Evolutionary conservation across 2,329 filamentous ascomycete species (phyloP), one percentile per base, ranked within the genome.

Genomic region (Lasiodiplodia theobromae): DNA sequence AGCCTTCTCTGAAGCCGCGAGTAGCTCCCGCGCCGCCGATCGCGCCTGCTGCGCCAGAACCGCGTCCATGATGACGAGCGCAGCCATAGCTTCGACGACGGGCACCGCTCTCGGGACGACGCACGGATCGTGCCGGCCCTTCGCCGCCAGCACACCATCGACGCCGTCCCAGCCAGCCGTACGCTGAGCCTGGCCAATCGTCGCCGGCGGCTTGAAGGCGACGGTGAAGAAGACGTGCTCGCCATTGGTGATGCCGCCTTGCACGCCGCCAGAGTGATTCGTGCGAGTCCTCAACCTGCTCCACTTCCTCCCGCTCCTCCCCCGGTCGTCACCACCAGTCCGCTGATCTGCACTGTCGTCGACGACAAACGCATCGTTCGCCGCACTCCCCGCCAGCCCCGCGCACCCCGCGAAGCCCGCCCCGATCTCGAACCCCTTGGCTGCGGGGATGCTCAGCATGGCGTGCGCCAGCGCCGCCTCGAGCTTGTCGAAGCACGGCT

Each of bases 121-220:
- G 76, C 93, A 96, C 3, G 96, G 94, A 77, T 98, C 95, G 80
- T 98, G 95, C 69, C 96, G 86, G 25, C 96, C 96, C 87, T 97
- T 98, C 63, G 94, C 94, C 71, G 94, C 92, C 44, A 98, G 84
- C 3, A 88, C 83, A 62, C 96, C 96, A 71, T 92, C 88, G 11
- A 86, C 83, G 56, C 90, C 91, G 70, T 91, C 90, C 80, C 96
- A 98, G 10, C 88, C 91, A 10, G 90, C 89, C 0, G 96, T 98
- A 16, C 86, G 86, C 83, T 98, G 95, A 52, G 92, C 91, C 82
- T 95, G 91, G 56, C 92, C 91, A 77, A 98, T 98, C 3, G 96
- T 98, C 37, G 95, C 94, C 2, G 95, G 90, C 11, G 95, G 92
- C 86, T 98, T 98, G 88, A 98, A 98, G n/a, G 89, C 94, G 5